phyloP scores from a whole-genome alignment of 176 grass and related monocot genomes.

The Oryza rufipogon region DNA sequence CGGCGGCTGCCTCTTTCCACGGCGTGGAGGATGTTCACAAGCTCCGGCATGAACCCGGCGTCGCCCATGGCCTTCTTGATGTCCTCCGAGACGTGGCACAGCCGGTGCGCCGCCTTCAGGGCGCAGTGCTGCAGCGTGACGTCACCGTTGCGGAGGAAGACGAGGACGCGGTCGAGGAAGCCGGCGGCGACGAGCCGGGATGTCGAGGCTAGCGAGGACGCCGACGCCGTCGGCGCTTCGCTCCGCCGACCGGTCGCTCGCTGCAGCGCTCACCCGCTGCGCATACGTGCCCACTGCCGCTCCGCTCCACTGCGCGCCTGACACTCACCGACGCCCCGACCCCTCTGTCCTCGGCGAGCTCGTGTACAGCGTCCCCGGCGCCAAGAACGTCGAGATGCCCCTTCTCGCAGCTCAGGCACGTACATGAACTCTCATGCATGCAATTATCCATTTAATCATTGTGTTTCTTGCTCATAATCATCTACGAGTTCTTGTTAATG shows the following conservation, averaged over 20 bases:
- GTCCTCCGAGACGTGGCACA: conserved; percentile 70
- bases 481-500: not conserved
- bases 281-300: no score
- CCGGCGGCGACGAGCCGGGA: conserved; percentile 56
- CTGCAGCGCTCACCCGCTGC: no score
- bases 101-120: conserved; percentile 55
- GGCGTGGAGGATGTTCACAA: conserved; percentile 52
- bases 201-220: conserved; percentile 40
- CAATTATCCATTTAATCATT: not conserved
- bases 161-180: conserved; percentile 66
- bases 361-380: conserved; percentile 65
- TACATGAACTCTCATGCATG: no score
- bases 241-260: not conserved
- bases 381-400: conserved; percentile 78
- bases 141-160: conserved; percentile 63
- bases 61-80: conserved; percentile 80
- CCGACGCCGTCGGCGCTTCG: conserved; percentile 31
- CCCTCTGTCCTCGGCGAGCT: conserved; percentile 65
- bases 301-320: no score
- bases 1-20: not conserved
- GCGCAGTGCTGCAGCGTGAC: conserved; percentile 59
- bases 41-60: conserved; percentile 82
- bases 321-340: conserved; percentile 45
- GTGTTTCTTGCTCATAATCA: not conserved
- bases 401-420: conserved; percentile 68